These are phyloP conservation scores for Dunaliella sp. DNA, from an alignment of 139 green algal genomes.

Conservation along the genomic window DNA sequence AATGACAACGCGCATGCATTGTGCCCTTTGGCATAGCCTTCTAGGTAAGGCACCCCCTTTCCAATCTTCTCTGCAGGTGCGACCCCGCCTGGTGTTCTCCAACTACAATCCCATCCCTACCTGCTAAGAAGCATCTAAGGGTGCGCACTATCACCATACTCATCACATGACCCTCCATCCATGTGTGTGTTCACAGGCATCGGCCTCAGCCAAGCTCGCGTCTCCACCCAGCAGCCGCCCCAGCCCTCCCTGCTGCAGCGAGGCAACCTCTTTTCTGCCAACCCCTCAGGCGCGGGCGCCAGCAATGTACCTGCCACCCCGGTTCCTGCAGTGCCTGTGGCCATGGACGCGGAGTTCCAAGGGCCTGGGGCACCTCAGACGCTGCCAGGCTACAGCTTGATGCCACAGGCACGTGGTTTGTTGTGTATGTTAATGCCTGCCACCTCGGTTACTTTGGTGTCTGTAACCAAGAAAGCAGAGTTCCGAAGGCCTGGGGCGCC, in stretches of 20 bases:
- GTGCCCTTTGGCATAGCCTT: too few species aligned
- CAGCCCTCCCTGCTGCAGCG: neutral
- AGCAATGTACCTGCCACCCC: neutral
- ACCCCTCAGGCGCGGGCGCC: neutral
- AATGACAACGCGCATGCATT: too few species aligned
- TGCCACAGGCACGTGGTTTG: slow-evolving; percentile 27
- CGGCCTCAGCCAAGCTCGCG: neutral
- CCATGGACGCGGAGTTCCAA: slow-evolving; percentile 27
- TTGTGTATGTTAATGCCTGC: too few species aligned
- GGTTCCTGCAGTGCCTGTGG: neutral
- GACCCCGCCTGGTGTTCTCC: too few species aligned
- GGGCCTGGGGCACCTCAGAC: neutral
- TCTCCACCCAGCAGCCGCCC: neutral
- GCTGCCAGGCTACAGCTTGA: slow-evolving; percentile 19
- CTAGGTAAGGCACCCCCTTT: too few species aligned
- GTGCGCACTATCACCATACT: too few species aligned
- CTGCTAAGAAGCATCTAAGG: too few species aligned
- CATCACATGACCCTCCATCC: too few species aligned
- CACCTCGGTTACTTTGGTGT: neutral
- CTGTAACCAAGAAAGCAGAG: slow-evolving; percentile 18
- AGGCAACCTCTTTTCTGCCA: neutral
- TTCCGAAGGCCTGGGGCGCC: neutral
- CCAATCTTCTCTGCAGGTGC: too few species aligned
- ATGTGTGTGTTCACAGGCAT: too few species aligned
- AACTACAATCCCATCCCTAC: too few species aligned